Evolutionary conservation across 1,139 yeast genomes (phyloP).

Genomic region (Pichia sp.): DNA sequence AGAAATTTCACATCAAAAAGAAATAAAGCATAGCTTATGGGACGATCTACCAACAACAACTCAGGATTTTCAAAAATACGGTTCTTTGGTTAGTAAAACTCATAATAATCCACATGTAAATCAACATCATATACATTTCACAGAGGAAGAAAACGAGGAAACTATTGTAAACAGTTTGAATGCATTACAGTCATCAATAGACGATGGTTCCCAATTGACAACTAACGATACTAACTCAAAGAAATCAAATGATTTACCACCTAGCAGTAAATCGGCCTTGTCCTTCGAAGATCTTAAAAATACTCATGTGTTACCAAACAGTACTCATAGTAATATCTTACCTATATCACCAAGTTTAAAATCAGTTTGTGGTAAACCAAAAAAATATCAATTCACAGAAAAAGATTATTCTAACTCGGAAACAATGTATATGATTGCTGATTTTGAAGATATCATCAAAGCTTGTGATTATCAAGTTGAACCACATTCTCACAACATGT

Average conservation of each 20-base stretch:
- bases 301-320: background rate
- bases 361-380: background rate
- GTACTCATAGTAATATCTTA: background rate
- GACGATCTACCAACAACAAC: constrained; percentile 12
- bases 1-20: constrained; percentile 12
- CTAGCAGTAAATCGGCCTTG: background rate
- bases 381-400: background rate
- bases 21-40: constrained; percentile 13
- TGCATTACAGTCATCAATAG: background rate
- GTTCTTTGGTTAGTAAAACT: background rate
- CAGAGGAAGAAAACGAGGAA: background rate
- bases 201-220: background rate
- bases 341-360: background rate
- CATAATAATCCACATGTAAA: background rate
- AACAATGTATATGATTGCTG: constrained; percentile 21
- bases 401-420: constrained; percentile 10
- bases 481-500: constrained; percentile 17
- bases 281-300: background rate
- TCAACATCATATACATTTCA: background rate
- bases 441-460: constrained; percentile 14
- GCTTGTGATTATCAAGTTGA: constrained; percentile 13
- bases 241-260: too few species aligned
- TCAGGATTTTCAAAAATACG: background rate
- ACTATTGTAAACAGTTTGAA: background rate
- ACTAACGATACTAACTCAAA: background rate